Evolutionary conservation across 768 basidiomycete species (phyloP), one percentile per base, ranked within the genome.

Genomic region (Boletus sensibilis): DNA sequence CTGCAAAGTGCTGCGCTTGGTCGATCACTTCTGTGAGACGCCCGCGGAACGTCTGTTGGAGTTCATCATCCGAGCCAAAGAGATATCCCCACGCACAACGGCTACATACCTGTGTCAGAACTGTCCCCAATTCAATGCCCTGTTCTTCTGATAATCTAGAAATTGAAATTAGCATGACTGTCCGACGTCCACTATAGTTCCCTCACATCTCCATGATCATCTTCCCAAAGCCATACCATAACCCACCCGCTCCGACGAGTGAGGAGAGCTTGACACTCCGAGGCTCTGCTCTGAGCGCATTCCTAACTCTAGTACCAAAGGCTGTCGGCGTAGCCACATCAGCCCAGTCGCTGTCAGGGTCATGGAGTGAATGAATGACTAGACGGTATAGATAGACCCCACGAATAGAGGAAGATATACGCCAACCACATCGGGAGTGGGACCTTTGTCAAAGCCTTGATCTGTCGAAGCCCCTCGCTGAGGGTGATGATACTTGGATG

Each of bases 161-260:
- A 46, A 50, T 46, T 23, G 31, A 16, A 51, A 31, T 61, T 14
- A 57, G 48, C 38, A 34, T 44, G n/a, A 46, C 37, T 39, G 37
- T 18, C 12, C 10, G 47, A 21, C 44, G 49, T 50, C 55, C 31
- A 41, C 41, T 29, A 39, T 41, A 27, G 48, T 31, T 55, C 14
- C 66, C 81, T 64, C 66, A 92, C 93, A 96, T 83, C 52, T 87
- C 86, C 77, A 87, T 88, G 57, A 96, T 85, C 60, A 85, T 84
- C 69, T 87, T 87, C 14, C 94, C 94, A 70, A 94, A 94, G 4
- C 87, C 88, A 70, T 97, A 98, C 94, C 95, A 98, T 63, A 85
- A 74, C 3, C 92, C 91, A 3, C 91, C 91, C 12, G 87, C 86
- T 9, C 94, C 95, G 10, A 96, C 92, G 9, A 95, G 83, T 42